Conservation (phyloP, 768 basidiomycete species). For the Naganishia randhawae region DNA sequence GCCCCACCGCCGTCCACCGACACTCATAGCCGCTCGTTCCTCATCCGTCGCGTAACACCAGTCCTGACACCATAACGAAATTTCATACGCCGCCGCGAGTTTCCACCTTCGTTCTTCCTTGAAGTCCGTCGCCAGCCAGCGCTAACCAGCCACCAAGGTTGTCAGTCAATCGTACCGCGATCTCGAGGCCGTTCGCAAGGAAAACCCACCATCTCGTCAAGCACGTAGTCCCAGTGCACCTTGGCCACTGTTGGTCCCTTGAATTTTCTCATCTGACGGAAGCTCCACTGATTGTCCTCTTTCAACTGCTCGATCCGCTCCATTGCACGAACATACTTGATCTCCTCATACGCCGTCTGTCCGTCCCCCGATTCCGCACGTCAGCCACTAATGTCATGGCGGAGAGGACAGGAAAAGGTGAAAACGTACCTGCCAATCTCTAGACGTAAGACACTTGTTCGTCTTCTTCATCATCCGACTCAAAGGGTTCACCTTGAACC, state of each 20-base stretch:
- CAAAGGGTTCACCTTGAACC: conserved; percentile 43
- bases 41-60: conserved; percentile 75
- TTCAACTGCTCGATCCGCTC: conserved; percentile 82
- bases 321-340: conserved; percentile 71
- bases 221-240: conserved; percentile 88
- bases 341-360: conserved; percentile 73
- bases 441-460: conserved; percentile 45
- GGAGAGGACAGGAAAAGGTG: too few species aligned
- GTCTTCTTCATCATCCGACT: conserved; percentile 39
- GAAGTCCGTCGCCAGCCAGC: conserved; percentile 96
- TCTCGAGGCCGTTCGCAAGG: background rate
- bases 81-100: conserved; percentile 70
- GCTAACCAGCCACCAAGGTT: conserved; percentile 54
- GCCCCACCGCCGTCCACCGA: conserved; percentile 47
- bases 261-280: conserved; percentile 92
- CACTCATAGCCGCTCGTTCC: conserved; percentile 63
- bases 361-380: conserved; percentile 26
- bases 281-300: conserved; percentile 76
- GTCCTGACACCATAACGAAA: conserved; percentile 76
- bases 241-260: conserved; percentile 70
- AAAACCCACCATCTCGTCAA: conserved; percentile 85
- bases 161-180: background rate
- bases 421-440: conserved; percentile 33
- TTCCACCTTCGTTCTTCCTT: conserved; percentile 94
- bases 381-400: background rate